phyloP scores from a whole-genome alignment of 1,139 yeast genomes.

The Hansenula sp. region DNA sequence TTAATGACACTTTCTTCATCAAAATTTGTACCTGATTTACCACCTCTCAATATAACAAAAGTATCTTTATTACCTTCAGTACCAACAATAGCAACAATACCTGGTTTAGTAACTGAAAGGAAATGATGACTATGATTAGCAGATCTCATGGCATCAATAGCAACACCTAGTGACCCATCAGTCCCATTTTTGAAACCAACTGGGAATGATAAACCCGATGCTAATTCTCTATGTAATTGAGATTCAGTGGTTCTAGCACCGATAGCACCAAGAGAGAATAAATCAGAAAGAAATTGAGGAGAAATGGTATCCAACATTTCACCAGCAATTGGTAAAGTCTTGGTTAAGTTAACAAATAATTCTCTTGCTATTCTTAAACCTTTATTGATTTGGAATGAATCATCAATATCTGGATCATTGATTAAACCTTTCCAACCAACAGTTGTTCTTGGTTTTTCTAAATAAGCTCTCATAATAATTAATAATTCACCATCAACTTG shows the following conservation, averaged over 20 bases:
- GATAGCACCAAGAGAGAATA: conserved; percentile 91
- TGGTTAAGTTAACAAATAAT: conserved; percentile 79
- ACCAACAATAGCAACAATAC: conserved; percentile 92
- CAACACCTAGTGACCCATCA: conserved; percentile 88
- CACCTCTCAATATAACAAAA: conserved; percentile 92
- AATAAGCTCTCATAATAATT: conserved; percentile 94
- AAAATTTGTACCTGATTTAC: conserved; percentile 86
- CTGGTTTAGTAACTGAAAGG: conserved; percentile 89
- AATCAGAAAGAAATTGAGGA: conserved; percentile 88
- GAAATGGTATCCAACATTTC: conserved; percentile 98
- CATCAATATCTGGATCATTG: conserved; percentile 95
- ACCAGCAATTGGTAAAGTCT: conserved; percentile 85
- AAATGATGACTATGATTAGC: conserved; percentile 94
- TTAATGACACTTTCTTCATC: conserved; percentile 69
- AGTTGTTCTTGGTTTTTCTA: conserved; percentile 97
- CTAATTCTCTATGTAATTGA: conserved; percentile 92
- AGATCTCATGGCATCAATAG: conserved; percentile 90
- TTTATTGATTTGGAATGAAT: conserved; percentile 89
- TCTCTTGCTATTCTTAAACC: conserved; percentile 88
- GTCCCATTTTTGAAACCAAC: conserved; percentile 98
- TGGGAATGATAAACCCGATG: conserved; percentile 94
- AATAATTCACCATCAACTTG: conserved; percentile 70
- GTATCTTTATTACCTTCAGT: conserved; percentile 92
- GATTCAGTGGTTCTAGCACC: conserved; percentile 99
- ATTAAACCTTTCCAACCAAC: conserved; percentile 99